Evolutionary conservation across 345 rosid species (phyloP).

Genomic region (Chamaenerion angustifolium): DNA sequence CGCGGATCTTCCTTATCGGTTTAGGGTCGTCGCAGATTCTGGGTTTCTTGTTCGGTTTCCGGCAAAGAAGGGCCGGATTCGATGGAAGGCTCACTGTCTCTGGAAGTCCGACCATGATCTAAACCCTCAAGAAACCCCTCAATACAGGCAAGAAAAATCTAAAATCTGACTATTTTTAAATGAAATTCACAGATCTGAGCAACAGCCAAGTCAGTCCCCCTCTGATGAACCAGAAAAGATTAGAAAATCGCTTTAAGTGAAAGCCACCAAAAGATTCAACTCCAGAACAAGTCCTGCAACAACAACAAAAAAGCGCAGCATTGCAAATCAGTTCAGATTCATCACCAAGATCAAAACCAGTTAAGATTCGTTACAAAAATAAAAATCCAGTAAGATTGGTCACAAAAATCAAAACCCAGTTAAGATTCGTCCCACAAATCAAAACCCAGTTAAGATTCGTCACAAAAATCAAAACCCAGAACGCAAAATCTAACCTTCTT

Average conservation of each 20-base stretch:
- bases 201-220: conserved; percentile 40
- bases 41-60: conserved; percentile 12
- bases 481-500: conserved; percentile 28
- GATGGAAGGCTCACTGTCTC: conserved; percentile 22
- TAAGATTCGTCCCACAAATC: too few relatives aligned
- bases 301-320: conserved; percentile 9
- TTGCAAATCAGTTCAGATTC: conserved; percentile 1
- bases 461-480: too few relatives aligned
- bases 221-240: conserved; percentile 62
- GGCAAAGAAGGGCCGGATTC: conserved; percentile 13
- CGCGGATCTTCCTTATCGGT: conserved; percentile 43
- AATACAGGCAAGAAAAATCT: not conserved
- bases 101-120: conserved; percentile 21
- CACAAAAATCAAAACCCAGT: too few relatives aligned
- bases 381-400: not conserved
- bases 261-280: conserved; percentile 60
- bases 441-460: too few relatives aligned
- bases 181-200: not conserved
- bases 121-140: conserved; percentile 15
- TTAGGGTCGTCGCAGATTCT: conserved; percentile 12
- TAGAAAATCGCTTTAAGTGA: conserved; percentile 52
- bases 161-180: not conserved
- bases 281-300: conserved; percentile 73
- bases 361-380: too few relatives aligned
- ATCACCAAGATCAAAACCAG: not conserved